Evolutionary conservation across 805 yeast species (phyloP).

Genomic region (Lachancea lanzarotensis): DNA sequence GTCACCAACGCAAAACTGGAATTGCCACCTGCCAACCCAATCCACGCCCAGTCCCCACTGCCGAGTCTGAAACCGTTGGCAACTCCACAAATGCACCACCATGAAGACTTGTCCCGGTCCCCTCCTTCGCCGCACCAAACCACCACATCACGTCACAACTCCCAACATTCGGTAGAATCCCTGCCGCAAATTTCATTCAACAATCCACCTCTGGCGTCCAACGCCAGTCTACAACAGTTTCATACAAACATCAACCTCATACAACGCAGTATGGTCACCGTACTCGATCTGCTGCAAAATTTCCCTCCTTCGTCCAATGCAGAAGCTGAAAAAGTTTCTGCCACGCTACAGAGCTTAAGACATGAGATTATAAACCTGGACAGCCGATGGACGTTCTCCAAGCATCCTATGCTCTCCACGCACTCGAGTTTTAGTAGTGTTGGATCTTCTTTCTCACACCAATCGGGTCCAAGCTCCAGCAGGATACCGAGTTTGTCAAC

Average conservation of each 20-base stretch:
- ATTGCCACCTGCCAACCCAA: too few species aligned
- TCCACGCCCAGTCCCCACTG: conserved; percentile 1
- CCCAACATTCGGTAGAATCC: background rate
- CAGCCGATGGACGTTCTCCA: conserved; percentile 3
- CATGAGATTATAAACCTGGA: conserved; percentile 5
- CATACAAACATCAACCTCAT: conserved; percentile 4
- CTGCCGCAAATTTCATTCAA: background rate
- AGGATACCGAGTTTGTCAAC: conserved; percentile 8
- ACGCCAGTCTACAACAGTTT: conserved; percentile 2
- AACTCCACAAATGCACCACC: background rate
- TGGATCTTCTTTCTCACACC: conserved; percentile 6
- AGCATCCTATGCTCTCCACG: conserved; percentile 1
- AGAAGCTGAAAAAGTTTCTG: background rate
- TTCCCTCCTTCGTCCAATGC: background rate
- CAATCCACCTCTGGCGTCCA: background rate
- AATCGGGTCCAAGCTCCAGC: background rate
- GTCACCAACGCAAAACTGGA: background rate
- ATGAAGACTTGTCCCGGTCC: background rate
- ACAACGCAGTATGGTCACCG: conserved; percentile 6
- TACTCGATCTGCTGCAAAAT: conserved; percentile 7
- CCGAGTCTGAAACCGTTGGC: conserved; percentile 6
- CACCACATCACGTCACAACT: background rate
- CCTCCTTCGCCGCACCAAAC: conserved; percentile 3
- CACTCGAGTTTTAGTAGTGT: conserved; percentile 10
- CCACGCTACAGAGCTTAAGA: conserved; percentile 2